Evolutionary conservation across 306 rosid species (phyloP).

Genomic region (Begonia masoniana): DNA sequence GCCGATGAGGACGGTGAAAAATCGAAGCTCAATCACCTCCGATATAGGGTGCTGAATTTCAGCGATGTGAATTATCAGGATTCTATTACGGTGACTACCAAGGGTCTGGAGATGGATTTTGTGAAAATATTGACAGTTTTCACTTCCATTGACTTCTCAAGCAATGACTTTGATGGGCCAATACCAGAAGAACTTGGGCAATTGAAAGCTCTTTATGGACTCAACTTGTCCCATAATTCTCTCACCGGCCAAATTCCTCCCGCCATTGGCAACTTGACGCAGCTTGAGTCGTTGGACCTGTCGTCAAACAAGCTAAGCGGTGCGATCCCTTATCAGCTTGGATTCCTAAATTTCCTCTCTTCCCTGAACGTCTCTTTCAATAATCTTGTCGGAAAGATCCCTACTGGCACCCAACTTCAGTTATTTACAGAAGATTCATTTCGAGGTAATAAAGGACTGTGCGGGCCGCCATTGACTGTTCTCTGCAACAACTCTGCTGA

Average conservation of each 20-base stretch:
- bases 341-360: constrained; percentile 11
- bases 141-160: constrained; percentile 38
- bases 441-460: constrained; percentile 13
- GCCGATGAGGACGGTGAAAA: constrained; percentile 4
- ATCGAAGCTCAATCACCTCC: not conserved
- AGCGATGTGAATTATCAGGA: constrained; percentile 19
- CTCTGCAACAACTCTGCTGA: not conserved
- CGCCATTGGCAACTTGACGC: constrained; percentile 10
- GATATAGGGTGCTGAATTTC: not conserved
- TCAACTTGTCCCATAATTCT: constrained; percentile 22
- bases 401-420: not conserved
- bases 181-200: constrained; percentile 16
- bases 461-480: constrained; percentile 9
- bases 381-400: constrained; percentile 12
- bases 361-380: constrained; percentile 17
- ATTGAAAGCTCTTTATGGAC: constrained; percentile 13
- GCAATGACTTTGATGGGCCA: constrained; percentile 22
- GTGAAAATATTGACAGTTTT: constrained; percentile 18
- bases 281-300: constrained; percentile 24
- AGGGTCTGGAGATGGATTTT: constrained; percentile 14
- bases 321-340: constrained; percentile 8
- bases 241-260: constrained; percentile 21
- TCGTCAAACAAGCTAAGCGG: constrained; percentile 19
- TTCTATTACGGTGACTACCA: constrained; percentile 17
- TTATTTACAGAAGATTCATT: constrained; percentile 1